Base-by-base conservation (phyloP, 106 monocot genomes). In the Apostasia shenzhenica region DNA sequence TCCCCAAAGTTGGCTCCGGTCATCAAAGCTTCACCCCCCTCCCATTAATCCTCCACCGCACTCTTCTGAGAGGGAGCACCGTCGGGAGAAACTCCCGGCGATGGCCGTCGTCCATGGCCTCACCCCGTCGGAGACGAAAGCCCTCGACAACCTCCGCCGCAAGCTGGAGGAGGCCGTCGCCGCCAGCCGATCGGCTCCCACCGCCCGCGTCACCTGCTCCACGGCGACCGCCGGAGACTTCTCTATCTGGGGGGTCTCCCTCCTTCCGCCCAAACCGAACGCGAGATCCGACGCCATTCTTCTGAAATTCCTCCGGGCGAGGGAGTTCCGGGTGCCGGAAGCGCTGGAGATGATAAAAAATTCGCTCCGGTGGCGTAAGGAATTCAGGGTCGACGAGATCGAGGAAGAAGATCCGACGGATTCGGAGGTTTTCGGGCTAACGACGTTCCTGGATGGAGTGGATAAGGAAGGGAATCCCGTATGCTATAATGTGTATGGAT, bases 251-350 rank as follows among this genome's bases (percentile, higher is more conserved):
- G 86, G 84, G 0, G 70, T 93, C 14, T 89, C 84, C 0, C 79
- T 93, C 40, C 63, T 78, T 5, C 76, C 79, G 2, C 71, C 67
- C 67, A 39, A 41, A 10, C 55, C 65, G 38, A 79, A 86, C 68
- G 73, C 77, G 14, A 46, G 72, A 52, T 72, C 85, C 42, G 80
- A 89, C 71, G 73, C 74, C 5, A 49, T 94, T 59, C 78, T 94
- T 49, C 78, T 94, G 48, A 86, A 80, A 75, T 94, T 90, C 76
- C 78, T 90, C 8, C 74, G 75, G 3, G 86, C 89, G 2, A 71
- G 74, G 43, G 93, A 94, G 11, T 86, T 80, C 78, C 76, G 67
- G 42, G 67, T 50, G 2, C 3, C 57, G 9, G 79, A 90, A 2
- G 80, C 94, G 0, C 61, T 86, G 48, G 70, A 79, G 56, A 90